Evolutionary conservation across 2,329 filamentous ascomycete genomes (phyloP), one percentile per base, ranked within the genome.

Genomic region (Aspergillus fumigatiaffinis): DNA sequence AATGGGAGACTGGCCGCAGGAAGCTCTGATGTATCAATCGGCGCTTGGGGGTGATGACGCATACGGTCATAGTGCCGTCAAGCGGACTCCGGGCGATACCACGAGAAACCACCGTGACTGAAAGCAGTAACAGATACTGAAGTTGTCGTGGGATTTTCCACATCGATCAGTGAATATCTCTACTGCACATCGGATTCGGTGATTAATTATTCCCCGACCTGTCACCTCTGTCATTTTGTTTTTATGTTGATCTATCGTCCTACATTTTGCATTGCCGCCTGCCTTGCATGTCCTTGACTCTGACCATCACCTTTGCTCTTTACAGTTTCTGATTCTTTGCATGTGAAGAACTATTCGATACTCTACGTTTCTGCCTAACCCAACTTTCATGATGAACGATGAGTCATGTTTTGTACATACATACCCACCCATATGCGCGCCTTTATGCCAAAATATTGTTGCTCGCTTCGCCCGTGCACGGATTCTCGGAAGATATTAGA

Each of bases 21-120:
- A 77, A 62, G 73, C 75, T 26, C 63, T 76, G 25, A 71, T 76
- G 55, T 77, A 76, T 60, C 72, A 75, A 52, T 70, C 66, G 7
- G 60, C 65, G 21, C 58, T 65, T 41, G 65, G 62, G 17, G 60
- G 32, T 53, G 67, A 68, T 46, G 61, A 61, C 48, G 46, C 47
- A 57, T 41, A 60, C 41, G 56, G 58, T 17, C 62, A 65, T 28
- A 56, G 51, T 35, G 65, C 32, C 32, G 55, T 62, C 29, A 62
- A 65, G 20, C 54, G 56, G 12, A 54, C 54, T 29, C 55, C 67
- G 32, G 66, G 59, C 44, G 65, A 63, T 50, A 55, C 64, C 25
- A 61, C 67, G 46, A 65, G 63, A 50, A 66, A 64, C 51, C 62
- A 66, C 23, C 72, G 71, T 53, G 67, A 72, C 28, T 58, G 65